Evolutionary conservation across 176 grass and related monocot genomes (phyloP).

Genomic region (Oropetium thomaeum): DNA sequence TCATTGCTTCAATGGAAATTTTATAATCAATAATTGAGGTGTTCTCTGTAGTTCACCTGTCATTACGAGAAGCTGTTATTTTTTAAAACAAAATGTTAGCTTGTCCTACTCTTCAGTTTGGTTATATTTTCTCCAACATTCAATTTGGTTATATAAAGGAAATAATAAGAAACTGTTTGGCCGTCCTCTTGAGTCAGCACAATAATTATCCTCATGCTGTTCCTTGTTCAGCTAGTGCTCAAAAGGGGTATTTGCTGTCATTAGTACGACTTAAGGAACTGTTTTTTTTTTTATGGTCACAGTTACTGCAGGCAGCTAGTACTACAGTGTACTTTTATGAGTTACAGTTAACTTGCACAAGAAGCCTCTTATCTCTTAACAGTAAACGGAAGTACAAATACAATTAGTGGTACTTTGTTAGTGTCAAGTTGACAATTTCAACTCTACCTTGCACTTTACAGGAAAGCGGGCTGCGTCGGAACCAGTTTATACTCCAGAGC

Average conservation of each 20-base stretch:
- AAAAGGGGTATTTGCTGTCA: conserved; percentile 5
- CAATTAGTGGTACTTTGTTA: conserved; percentile 10
- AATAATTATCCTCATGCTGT: conserved; percentile 22
- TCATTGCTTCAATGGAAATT: background rate
- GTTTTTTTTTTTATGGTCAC: background rate
- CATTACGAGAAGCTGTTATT: background rate
- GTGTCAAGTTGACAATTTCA: conserved; percentile 8
- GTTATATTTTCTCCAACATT: no score
- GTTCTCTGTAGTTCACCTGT: conserved; percentile 4
- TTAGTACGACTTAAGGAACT: conserved; percentile 11
- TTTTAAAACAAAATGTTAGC: conserved; percentile 7
- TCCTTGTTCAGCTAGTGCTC: conserved; percentile 18
- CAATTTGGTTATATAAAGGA: conserved; percentile 4
- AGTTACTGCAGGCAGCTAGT: conserved; percentile 7
- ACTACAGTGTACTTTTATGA: background rate
- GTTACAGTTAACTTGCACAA: background rate
- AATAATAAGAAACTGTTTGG: conserved; percentile 25
- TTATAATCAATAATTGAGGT: conserved; percentile 18
- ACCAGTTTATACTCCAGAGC: background rate
- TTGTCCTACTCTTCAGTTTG: conserved; percentile 27
- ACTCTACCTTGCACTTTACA: conserved; percentile 8
- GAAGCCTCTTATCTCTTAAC: background rate
- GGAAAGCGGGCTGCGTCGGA: background rate
- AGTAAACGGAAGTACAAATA: background rate
- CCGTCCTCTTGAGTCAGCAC: conserved; percentile 23